phyloP scores from a whole-genome alignment of 306 rosid species.

The Oemleria cerasiformis region DNA sequence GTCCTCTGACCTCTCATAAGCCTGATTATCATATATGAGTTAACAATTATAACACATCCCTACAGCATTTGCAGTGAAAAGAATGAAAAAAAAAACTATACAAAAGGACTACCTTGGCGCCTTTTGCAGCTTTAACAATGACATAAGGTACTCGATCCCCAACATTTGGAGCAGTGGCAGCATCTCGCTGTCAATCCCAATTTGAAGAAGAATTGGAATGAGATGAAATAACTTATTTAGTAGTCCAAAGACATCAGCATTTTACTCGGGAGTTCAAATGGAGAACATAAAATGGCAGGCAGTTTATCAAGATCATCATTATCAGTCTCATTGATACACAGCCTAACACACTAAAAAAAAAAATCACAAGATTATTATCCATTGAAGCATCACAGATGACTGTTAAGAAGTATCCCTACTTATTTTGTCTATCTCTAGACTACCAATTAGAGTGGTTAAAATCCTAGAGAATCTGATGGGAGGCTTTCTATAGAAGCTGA shows the following conservation, averaged over 20 bases:
- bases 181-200: slow-evolving; percentile 66
- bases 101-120: slow-evolving; percentile 72
- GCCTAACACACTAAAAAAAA: no score
- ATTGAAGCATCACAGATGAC: no score
- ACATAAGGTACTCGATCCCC: slow-evolving; percentile 99
- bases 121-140: slow-evolving; percentile 87
- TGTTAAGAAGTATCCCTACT: no score
- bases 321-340: no score
- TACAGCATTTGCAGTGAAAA: slow-evolving; percentile 1
- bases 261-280: background rate
- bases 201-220: slow-evolving; percentile 16
- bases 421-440: no score
- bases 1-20: slow-evolving; percentile 94
- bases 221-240: background rate
- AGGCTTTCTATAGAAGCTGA: no score
- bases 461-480: no score
- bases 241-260: background rate
- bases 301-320: no score
- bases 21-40: slow-evolving; percentile 46
- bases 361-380: no score
- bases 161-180: slow-evolving; percentile 98
- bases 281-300: background rate
- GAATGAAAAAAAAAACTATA: background rate
- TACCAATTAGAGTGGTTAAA: no score
- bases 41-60: slow-evolving; percentile 23